phyloP scores from a whole-genome alignment of 805 yeast species.

The Saccharomycopsis microspora region DNA sequence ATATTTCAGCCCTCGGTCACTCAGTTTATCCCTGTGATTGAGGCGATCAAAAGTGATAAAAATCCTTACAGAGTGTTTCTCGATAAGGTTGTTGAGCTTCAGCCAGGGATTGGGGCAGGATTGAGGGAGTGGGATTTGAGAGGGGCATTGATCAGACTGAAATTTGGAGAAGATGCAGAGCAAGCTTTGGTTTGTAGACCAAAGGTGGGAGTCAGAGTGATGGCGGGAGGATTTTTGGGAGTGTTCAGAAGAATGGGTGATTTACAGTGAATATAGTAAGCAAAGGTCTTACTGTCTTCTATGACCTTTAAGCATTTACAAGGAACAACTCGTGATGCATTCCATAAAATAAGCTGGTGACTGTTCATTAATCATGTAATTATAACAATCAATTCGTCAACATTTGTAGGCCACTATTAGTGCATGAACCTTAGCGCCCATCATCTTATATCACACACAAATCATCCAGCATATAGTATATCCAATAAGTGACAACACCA shows the following conservation, averaged over 20 bases:
- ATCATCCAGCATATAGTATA: too few relatives aligned
- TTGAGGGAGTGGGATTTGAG: conserved; percentile 41
- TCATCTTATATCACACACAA: too few relatives aligned
- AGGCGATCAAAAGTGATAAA: conserved; percentile 19
- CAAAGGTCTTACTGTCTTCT: neutral
- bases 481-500: too few relatives aligned
- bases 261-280: neutral
- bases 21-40: conserved; percentile 32
- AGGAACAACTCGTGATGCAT: too few relatives aligned
- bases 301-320: neutral
- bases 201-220: conserved; percentile 33
- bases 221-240: conserved; percentile 42
- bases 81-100: conserved; percentile 29
- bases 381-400: neutral
- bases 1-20: conserved; percentile 38
- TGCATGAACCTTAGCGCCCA: too few relatives aligned
- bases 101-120: conserved; percentile 40
- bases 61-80: conserved; percentile 23
- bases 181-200: conserved; percentile 33
- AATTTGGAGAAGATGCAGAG: neutral
- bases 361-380: neutral
- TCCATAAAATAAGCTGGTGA: too few relatives aligned
- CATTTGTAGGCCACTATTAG: too few relatives aligned
- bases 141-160: conserved; percentile 22
- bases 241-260: conserved; percentile 26